Conservation (phyloP, 139 green algal genomes). For the Ulvella scutata region DNA sequence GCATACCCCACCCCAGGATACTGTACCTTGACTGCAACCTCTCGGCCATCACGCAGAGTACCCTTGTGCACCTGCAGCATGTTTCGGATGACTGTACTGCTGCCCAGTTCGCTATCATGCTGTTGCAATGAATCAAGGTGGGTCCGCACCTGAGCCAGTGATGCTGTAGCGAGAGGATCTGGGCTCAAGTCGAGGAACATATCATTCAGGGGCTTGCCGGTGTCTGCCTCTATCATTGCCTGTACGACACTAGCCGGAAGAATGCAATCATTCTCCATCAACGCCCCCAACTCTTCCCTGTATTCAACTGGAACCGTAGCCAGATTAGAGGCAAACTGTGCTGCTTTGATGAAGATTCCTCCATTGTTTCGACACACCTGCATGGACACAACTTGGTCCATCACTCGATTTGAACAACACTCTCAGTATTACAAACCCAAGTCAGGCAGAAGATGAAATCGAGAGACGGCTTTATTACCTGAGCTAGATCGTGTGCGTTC, state of each 20-base stretch:
- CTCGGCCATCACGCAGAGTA: conserved; percentile 44
- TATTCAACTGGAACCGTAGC: conserved; percentile 42
- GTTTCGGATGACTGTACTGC: conserved; percentile 9
- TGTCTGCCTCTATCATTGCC: conserved; percentile 20
- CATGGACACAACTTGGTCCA: too few species aligned
- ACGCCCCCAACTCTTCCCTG: conserved; percentile 34
- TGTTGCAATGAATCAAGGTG: background rate
- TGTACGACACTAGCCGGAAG: conserved; percentile 14
- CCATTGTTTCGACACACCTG: conserved; percentile 50
- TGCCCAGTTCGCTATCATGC: background rate
- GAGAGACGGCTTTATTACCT: background rate
- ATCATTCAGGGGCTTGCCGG: conserved; percentile 8
- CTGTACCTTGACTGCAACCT: conserved; percentile 81
- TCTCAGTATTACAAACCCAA: too few species aligned
- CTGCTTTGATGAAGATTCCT: conserved; percentile 78
- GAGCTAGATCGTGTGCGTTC: background rate
- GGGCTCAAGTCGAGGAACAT: conserved; percentile 52
- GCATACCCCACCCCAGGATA: conserved; percentile 36
- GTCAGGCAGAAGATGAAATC: background rate
- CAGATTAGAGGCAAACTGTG: conserved; percentile 53
- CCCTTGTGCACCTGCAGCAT: conserved; percentile 81
- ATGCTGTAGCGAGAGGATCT: conserved; percentile 47
- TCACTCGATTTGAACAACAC: too few species aligned
- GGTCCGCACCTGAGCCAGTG: conserved; percentile 45
- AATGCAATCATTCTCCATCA: conserved; percentile 23